Conservation (phyloP, 306 rosid species). For the Calophaca sinica region DNA sequence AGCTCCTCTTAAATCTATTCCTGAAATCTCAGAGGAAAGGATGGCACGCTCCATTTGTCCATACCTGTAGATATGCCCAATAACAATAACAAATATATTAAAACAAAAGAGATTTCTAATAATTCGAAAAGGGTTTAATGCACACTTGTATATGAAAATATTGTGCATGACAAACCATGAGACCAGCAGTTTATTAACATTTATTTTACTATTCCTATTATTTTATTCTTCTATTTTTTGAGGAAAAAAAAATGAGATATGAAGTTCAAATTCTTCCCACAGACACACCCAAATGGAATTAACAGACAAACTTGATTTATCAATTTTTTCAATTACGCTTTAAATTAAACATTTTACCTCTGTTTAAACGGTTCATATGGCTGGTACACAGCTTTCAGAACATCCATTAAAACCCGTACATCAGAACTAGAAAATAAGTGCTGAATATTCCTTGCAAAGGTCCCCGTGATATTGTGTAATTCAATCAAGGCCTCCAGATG, state of each 20-base stretch:
- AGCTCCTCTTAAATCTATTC: slow-evolving; percentile 97
- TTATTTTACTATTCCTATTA: slow-evolving; percentile 1
- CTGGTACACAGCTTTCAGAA: slow-evolving; percentile 78
- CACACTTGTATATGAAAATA: slow-evolving; percentile 16
- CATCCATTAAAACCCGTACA: slow-evolving; percentile 71
- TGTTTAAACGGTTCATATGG: slow-evolving; percentile 94
- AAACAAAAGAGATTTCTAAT: slow-evolving; percentile 37
- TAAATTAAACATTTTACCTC: slow-evolving; percentile 62
- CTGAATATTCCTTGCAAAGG: slow-evolving; percentile 95
- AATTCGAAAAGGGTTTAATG: slow-evolving; percentile 7
- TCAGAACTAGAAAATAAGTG: slow-evolving; percentile 92
- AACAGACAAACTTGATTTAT: slow-evolving; percentile 19
- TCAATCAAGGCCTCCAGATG: slow-evolving; percentile 93
- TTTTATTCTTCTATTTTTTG: slow-evolving; percentile 15
- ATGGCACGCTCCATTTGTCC: slow-evolving; percentile 99
- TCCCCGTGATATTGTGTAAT: slow-evolving; percentile 88
- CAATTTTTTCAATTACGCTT: neutral
- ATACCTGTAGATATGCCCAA: slow-evolving; percentile 64
- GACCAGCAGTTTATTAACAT: slow-evolving; percentile 5
- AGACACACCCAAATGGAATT: slow-evolving; percentile 14
- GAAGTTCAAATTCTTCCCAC: slow-evolving; percentile 18
- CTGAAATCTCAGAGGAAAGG: slow-evolving; percentile 93
- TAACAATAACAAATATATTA: slow-evolving; percentile 37
- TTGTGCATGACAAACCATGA: slow-evolving; percentile 25
- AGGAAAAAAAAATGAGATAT: slow-evolving; percentile 26